Percentiles rank a stretch among this genome's conserved stretches.
Evolutionary conservation across 2,329 filamentous ascomycete genomes (phyloP).

Genomic region (Fusarium sp.): DNA sequence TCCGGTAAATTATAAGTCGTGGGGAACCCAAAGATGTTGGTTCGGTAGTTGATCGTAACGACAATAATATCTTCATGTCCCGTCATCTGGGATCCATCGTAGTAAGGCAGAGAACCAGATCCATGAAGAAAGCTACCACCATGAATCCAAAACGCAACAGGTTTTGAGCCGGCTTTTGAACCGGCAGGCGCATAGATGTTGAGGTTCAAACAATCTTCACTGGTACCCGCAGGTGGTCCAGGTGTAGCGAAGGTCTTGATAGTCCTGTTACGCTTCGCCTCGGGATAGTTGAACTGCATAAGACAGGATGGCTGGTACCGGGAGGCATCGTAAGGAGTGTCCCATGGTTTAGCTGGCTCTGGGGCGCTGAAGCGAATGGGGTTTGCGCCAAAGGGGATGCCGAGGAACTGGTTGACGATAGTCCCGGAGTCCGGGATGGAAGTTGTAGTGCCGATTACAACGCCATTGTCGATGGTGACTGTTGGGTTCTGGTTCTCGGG

Average conservation of each 20-base stretch:
- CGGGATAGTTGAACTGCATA: conserved; percentile 42
- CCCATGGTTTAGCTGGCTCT: conserved; percentile 33
- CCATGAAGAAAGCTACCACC: conserved; percentile 55
- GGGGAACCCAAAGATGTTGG: conserved; percentile 57
- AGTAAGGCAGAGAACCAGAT: conserved; percentile 50
- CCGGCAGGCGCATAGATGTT: conserved; percentile 47
- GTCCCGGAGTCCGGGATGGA: conserved; percentile 25
- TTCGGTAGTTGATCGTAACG: conserved; percentile 59
- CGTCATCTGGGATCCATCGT: conserved; percentile 56
- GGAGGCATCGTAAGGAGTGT: conserved; percentile 39
- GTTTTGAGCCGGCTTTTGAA: conserved; percentile 45
- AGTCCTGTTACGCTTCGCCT: conserved; percentile 15
- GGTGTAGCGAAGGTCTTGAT: conserved; percentile 43
- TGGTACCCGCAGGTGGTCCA: conserved; percentile 39
- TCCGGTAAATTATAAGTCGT: conserved; percentile 41
- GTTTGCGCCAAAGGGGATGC: conserved; percentile 46
- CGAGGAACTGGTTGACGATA: conserved; percentile 46
- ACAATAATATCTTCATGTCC: conserved; percentile 57
- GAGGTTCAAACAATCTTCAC: conserved; percentile 51
- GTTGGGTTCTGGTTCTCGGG: conserved; percentile 21
- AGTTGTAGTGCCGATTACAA: conserved; percentile 31
- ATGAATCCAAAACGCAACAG: conserved; percentile 58
- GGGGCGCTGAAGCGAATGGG: conserved; percentile 44
- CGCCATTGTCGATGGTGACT: conserved; percentile 31
- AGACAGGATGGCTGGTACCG: conserved; percentile 42